These are phyloP conservation scores for Penicillium sp. DNA, from an alignment of 2,329 filamentous ascomycete genomes.

Conservation along the genomic window DNA sequence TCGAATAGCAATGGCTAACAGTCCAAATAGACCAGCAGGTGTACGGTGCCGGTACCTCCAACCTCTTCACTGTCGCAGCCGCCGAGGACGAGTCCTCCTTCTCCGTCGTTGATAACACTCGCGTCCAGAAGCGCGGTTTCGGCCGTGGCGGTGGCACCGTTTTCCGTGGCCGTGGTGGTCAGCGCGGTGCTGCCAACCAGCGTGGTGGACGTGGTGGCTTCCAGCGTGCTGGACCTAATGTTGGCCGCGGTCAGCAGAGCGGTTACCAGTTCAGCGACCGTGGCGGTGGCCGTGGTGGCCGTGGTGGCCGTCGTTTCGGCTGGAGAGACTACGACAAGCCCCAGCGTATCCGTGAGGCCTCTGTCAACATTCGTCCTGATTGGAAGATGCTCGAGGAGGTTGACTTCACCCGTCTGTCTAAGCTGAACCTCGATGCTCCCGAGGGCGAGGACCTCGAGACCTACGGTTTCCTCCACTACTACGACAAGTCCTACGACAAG, in stretches of 20 bases:
- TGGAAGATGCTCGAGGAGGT: constrained; percentile 98
- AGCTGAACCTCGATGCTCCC: constrained; percentile 92
- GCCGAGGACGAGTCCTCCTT: constrained; percentile 97
- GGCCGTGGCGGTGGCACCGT: constrained; percentile 84
- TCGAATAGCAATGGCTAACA: constrained; percentile 12
- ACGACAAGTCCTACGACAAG: constrained; percentile 95
- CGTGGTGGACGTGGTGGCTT: constrained; percentile 70
- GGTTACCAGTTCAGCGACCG: constrained; percentile 69
- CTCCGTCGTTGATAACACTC: constrained; percentile 94
- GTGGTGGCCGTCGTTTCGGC: constrained; percentile 81
- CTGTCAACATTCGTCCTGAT: constrained; percentile 92
- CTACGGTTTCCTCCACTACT: constrained; percentile 98
- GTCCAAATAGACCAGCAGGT: constrained; percentile 78
- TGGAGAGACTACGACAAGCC: constrained; percentile 99
- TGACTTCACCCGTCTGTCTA: constrained; percentile 90
- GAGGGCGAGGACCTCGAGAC: constrained; percentile 93
- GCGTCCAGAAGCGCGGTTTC: constrained; percentile 83
- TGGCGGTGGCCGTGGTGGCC: constrained; percentile 64
- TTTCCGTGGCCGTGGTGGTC: constrained; percentile 69
- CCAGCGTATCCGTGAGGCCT: constrained; percentile 90
- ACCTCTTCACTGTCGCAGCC: constrained; percentile 83
- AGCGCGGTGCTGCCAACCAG: constrained; percentile 74
- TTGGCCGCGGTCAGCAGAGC: constrained; percentile 62
- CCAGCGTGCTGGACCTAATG: constrained; percentile 66
- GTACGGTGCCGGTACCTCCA: constrained; percentile 85